Conservation (phyloP, 495 filamentous ascomycete species). For the Apodospora peruviana region DNA sequence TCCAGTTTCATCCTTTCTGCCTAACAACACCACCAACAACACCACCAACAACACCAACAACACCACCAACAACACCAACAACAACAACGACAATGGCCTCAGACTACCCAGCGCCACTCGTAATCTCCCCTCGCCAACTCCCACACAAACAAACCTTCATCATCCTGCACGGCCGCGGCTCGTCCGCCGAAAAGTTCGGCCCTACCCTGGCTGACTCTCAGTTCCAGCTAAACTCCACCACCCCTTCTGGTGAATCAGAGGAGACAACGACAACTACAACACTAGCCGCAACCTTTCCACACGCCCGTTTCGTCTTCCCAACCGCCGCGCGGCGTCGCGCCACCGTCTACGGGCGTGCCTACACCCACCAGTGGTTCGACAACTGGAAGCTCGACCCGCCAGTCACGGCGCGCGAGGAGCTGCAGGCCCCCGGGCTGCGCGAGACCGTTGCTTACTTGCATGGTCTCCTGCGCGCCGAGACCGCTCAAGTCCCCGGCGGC, state of each 20-base stretch:
- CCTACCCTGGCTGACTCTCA: constrained; percentile 14
- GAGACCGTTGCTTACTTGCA: constrained; percentile 37
- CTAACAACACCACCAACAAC: too few relatives aligned
- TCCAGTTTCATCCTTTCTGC: too few relatives aligned
- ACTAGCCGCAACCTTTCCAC: constrained; percentile 16
- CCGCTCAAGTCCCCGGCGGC: constrained; percentile 17
- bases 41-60: too few relatives aligned
- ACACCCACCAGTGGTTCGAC: constrained; percentile 55
- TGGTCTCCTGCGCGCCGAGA: constrained; percentile 33
- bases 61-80: too few relatives aligned
- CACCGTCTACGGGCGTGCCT: constrained; percentile 34
- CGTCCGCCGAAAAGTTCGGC: constrained; percentile 27
- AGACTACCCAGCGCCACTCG: constrained; percentile 13
- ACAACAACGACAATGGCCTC: too few relatives aligned
- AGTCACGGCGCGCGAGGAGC: constrained; percentile 5
- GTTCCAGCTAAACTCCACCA: background rate
- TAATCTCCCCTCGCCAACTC: constrained; percentile 14
- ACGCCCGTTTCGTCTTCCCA: constrained; percentile 39
- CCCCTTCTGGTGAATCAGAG: background rate
- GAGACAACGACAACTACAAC: constrained; percentile 1
- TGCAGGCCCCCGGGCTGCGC: constrained; percentile 39
- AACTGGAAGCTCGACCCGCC: constrained; percentile 32
- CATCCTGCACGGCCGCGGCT: constrained; percentile 47
- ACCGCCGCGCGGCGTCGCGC: constrained; percentile 40
- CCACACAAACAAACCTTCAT: constrained; percentile 40